Evolutionary conservation across 768 basidiomycete genomes (phyloP).

Genomic region (Tephrocybe sp.): DNA sequence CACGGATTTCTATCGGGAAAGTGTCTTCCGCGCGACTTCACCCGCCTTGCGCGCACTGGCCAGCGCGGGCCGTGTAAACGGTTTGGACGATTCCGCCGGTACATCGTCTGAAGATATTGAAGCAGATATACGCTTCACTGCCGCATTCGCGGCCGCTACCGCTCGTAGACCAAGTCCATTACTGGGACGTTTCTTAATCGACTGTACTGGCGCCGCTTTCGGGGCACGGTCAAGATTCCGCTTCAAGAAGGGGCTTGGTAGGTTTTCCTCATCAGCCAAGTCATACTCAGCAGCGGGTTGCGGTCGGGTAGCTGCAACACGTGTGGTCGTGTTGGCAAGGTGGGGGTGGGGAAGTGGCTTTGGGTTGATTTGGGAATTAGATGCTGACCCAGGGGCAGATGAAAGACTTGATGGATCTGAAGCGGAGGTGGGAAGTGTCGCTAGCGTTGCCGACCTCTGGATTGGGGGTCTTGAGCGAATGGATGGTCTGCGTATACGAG

Average conservation of each 20-base stretch:
- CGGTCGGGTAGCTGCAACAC: conserved; percentile 23
- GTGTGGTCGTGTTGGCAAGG: conserved; percentile 21
- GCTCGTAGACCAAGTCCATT: conserved; percentile 54
- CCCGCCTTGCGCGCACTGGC: conserved; percentile 45
- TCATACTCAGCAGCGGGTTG: conserved; percentile 54
- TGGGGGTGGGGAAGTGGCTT: conserved; percentile 47
- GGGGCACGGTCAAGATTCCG: conserved; percentile 29
- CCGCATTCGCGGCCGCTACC: conserved; percentile 58
- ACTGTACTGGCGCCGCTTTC: conserved; percentile 7
- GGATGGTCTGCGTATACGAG: conserved; percentile 55
- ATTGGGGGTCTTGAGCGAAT: conserved; percentile 40
- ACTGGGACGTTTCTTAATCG: conserved; percentile 44
- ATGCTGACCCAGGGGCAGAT: conserved; percentile 15
- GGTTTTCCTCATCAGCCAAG: conserved; percentile 75
- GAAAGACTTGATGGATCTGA: conserved; percentile 37
- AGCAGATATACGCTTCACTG: conserved; percentile 26
- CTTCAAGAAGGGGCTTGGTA: conserved; percentile 82
- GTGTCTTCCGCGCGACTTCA: conserved; percentile 50
- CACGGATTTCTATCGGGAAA: conserved; percentile 36
- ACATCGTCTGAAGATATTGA: conserved; percentile 13
- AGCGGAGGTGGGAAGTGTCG: conserved; percentile 31
- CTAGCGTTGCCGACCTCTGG: conserved; percentile 16
- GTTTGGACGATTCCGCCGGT: conserved; percentile 1
- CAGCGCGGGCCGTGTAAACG: conserved; percentile 37
- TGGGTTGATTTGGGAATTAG: conserved; percentile 23